Evolutionary conservation across 2,329 filamentous ascomycete species (phyloP), one percentile per base, ranked within the genome.

Genomic region (Pyricularia sp.): DNA sequence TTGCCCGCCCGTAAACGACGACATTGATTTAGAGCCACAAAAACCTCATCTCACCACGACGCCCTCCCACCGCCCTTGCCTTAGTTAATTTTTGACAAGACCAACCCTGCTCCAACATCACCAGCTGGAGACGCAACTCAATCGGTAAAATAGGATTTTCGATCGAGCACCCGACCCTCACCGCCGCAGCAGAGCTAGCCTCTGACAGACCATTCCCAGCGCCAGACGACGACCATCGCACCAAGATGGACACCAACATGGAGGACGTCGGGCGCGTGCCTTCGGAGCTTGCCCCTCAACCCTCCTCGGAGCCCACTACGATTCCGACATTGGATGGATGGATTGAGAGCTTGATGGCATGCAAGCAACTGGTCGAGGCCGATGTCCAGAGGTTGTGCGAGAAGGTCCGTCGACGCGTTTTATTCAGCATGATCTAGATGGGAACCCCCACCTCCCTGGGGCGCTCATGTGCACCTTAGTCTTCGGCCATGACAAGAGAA

Each of bases 321-420:
- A 94, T 96, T 81, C 87, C 90, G 67, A 96, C 91, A 67, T 84
- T 99, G 68, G 94, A 99, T 76, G 92, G 93, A 74, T 99, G 94
- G 94, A 97, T 99, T 75, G 93, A 97, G 83, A 93, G 85, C 81
- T 83, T 99, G 79, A 97, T 99, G 93, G 87, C 80, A 75, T 99
- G 94, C 89, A 99, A 99, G 82, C 94, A 97, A 84, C 84, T 99
- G 77, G 87, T 90, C 67, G 94, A 99, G 81, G 83, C 85, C 69
- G 94, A 99, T 76, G 94, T 99, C 68, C 91, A 96, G 81, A 88
- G 93, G 77, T 86, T 99, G 74, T 99, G 94, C 82, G 94, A 97
- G 76, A 96, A 97, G 88, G 93, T 96, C 79, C 73, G 86, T 70
- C 60, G 40, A n/a, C 16, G 24, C 31, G 31, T 22, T 57, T 24